Conservation (phyloP, 257 asterid genomes). For the Gentiana straminea region DNA sequence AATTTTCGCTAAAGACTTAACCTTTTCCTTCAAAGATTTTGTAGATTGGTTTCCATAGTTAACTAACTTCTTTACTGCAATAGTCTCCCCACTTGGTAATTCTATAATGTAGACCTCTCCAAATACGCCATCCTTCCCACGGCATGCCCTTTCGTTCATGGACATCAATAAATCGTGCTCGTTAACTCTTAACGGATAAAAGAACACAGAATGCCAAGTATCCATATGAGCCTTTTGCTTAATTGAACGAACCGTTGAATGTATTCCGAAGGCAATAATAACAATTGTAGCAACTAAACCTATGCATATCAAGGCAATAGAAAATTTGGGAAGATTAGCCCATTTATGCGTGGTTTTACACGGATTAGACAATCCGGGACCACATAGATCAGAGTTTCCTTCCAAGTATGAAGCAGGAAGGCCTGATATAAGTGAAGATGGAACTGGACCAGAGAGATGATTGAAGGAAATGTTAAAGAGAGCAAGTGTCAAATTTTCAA, state of each 20-base stretch:
- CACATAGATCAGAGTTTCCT: conserved; percentile 76
- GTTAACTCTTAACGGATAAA: conserved; percentile 71
- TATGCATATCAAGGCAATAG: conserved; percentile 32
- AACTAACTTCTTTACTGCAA: conserved; percentile 54
- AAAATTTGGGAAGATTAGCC: conserved; percentile 32
- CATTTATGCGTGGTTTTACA: conserved; percentile 23
- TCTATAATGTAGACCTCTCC: conserved; percentile 59
- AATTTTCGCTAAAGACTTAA: conserved; percentile 65
- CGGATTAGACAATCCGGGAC: conserved; percentile 52
- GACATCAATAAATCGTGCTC: conserved; percentile 53
- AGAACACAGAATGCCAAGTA: conserved; percentile 60
- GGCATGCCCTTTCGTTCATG: conserved; percentile 56
- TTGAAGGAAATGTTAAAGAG: conserved; percentile 71
- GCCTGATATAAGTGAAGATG: conserved; percentile 47
- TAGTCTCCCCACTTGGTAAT: conserved; percentile 66
- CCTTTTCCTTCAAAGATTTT: conserved; percentile 53
- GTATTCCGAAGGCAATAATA: conserved; percentile 38
- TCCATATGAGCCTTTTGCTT: conserved; percentile 21
- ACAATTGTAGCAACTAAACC: conserved; percentile 33
- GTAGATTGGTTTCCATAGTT: conserved; percentile 38
- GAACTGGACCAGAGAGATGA: conserved; percentile 59
- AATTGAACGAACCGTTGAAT: conserved; percentile 21
- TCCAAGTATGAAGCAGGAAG: conserved; percentile 75
- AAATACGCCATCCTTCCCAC: conserved; percentile 41
- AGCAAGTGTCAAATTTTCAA: conserved; percentile 70